Evolutionary conservation across 2,329 filamentous ascomycete species (phyloP).

Genomic region (Aspergillus unguis): DNA sequence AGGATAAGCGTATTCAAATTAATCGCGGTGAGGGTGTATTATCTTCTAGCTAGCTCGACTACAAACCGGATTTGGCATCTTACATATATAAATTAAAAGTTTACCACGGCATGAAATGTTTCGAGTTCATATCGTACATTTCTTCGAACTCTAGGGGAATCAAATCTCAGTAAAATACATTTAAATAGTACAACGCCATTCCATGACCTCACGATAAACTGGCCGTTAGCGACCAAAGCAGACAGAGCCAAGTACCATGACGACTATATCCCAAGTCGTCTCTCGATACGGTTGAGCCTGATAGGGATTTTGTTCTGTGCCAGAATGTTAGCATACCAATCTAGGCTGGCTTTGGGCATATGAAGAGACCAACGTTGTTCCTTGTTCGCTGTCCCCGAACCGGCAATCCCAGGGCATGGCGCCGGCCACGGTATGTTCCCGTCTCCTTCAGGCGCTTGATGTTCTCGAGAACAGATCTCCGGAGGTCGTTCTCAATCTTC

Average conservation of each 20-base stretch:
- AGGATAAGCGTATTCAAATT: slow-evolving; percentile 93
- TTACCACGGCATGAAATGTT: slow-evolving; percentile 12
- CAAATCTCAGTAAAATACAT: slow-evolving; percentile 14
- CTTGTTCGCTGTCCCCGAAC: slow-evolving; percentile 87
- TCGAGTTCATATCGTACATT: slow-evolving; percentile 22
- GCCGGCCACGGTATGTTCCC: slow-evolving; percentile 79
- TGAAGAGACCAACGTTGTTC: slow-evolving; percentile 56
- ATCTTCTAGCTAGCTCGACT: slow-evolving; percentile 29
- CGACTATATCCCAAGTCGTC: slow-evolving; percentile 38
- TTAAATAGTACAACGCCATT: slow-evolving; percentile 16
- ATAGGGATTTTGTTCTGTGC: slow-evolving; percentile 56
- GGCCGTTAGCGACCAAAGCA: slow-evolving; percentile 24
- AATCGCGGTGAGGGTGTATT: slow-evolving; percentile 63
- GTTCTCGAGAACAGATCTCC: slow-evolving; percentile 74
- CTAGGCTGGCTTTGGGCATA: not conserved
- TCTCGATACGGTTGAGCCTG: slow-evolving; percentile 58
- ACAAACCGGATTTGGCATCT: slow-evolving; percentile 29
- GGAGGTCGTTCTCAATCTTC: slow-evolving; percentile 89
- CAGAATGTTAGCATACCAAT: not conserved
- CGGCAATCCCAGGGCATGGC: slow-evolving; percentile 90
- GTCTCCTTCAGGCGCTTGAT: slow-evolving; percentile 85
- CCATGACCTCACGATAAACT: slow-evolving; percentile 18
- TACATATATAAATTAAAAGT: slow-evolving; percentile 29
- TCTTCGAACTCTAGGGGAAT: slow-evolving; percentile 8
- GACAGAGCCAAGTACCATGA: slow-evolving; percentile 11